Base-by-base conservation (phyloP, 1,284 basidiomycete genomes). In the Rhodotorula sp. region DNA sequence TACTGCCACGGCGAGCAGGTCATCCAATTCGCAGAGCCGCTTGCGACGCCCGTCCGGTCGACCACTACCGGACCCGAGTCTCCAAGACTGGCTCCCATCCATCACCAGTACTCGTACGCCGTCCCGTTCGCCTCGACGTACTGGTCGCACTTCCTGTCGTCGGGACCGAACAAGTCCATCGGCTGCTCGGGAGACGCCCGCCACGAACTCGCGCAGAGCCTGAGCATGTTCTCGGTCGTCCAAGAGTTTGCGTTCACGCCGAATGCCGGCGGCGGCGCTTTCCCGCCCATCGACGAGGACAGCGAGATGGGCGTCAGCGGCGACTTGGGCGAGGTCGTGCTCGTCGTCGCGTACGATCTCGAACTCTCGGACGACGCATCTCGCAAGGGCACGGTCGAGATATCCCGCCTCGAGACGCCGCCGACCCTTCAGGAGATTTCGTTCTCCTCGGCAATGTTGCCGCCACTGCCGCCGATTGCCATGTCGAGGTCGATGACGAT, bases 321-420 rank as follows among this genome's bases (percentile, higher is more conserved):
- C 72, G 77, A 76, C 56, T 63, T 80, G 5, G 81, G 81, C 48
- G 79, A 82, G 58, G 80, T 82, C 26, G 78, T 82, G 7, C 78
- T 82, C 50, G 80, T 82, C 60, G 76, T 81, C 34, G 76, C 79
- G 14, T 82, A 80, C 80, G 81, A 82, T 55, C 71, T 81, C 54
- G 80, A 80, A 28, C 49, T 69, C 26, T 55, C 19, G 56, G 69
- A 69, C 45, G 60, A 57, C 15, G 50, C 26, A 18, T 6, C 56
- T 14, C 21, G 38, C 49, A 45, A 57, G 26, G 71, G 68, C 34
- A 47, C 26, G 18, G 71, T 60, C 48, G 67, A 62, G 15, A 31
- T 76, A 12, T 71, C 74, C 18, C 50, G 58, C 63, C 60, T 76
- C 16, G 15, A 8, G 2, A 18, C 5, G 47, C 34, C 34, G 23